Base-by-base conservation (phyloP, 441 rosid genomes). In the Pelargonium fulgidum region DNA sequence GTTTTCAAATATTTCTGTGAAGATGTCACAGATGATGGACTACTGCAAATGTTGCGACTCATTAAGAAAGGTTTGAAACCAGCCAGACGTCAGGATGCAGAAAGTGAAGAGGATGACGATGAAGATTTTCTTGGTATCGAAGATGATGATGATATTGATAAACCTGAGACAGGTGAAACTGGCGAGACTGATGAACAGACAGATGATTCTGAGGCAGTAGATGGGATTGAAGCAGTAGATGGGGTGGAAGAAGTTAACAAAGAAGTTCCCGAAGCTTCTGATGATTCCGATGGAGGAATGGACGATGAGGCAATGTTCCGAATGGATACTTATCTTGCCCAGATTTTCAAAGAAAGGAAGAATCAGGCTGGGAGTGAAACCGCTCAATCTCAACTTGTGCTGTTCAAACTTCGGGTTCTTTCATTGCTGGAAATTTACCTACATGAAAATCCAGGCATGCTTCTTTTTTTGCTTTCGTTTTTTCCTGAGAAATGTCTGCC, bases 231-330 rank as follows among this genome's bases (percentile, higher is more conserved):
- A 77, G 61, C 61, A 16, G 61, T 14, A 54, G 61, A 17, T 54
- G 61, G 61, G 22, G 61, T 54, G 61, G 61, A 54, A 54, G 81
- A 80, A 77, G 81, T 70, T 71, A 80, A 65, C 52, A 81, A 72
- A 74, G 88, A 81, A 71, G 68, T 41, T 66, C 63, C 78, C 42
- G 91, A 82, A 68, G 62, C 62, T 58, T 58, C 62, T 58, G 62
- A 88, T 74, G 92, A 85, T 67, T 91, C 93, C 62, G 96, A 91
- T 82, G 90, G 83, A 61, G 98, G 86, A 66, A 85, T 92, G 98
- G 98, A 94, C 77, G 99, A 92, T 24, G 97, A 94, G 52, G 97
- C 97, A 62, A 94, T 92, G 99, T 90, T 94, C 82, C 88, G 88
- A 65, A 92, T 92, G 97, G 99, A 94, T 70, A 83, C 87, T 47